Conservation (phyloP, 1,284 basidiomycete species). For the Boletus mariae region DNA sequence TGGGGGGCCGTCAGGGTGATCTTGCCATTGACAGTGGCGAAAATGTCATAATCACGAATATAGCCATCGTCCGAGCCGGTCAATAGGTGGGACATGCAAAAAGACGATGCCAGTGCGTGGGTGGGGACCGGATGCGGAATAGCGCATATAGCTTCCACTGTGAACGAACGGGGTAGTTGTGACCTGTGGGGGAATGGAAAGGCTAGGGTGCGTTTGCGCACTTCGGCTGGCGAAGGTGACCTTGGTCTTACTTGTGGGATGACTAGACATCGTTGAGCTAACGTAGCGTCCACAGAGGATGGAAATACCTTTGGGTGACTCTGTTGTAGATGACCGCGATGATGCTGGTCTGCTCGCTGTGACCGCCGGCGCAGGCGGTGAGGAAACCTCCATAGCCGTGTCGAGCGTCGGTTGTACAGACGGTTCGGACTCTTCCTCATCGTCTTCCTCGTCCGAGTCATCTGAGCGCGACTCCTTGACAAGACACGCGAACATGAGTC, state of each 20-base stretch:
- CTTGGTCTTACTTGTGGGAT: conserved; percentile 42
- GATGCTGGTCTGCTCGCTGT: conserved; percentile 18
- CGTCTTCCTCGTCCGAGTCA: conserved; percentile 58
- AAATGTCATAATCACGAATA: conserved; percentile 91
- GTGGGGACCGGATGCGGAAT: conserved; percentile 87
- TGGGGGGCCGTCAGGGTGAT: conserved; percentile 88
- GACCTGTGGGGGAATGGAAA: conserved; percentile 29
- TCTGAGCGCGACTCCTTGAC: conserved; percentile 48
- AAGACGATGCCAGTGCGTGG: conserved; percentile 79
- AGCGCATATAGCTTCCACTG: conserved; percentile 91
- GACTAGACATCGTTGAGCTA: conserved; percentile 19
- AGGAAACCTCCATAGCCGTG: conserved; percentile 20
- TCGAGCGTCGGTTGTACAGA: conserved; percentile 26
- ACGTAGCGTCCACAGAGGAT: not conserved
- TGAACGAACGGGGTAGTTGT: conserved; percentile 58
- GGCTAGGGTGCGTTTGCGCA: conserved; percentile 44
- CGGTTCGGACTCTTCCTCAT: conserved; percentile 41
- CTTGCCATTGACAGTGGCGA: conserved; percentile 83
- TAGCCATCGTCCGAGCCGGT: conserved; percentile 94
- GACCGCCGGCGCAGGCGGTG: conserved; percentile 22
- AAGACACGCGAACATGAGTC: conserved; percentile 6
- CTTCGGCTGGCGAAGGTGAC: conserved; percentile 60
- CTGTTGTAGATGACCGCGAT: conserved; percentile 28
- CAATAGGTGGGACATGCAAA: conserved; percentile 86
- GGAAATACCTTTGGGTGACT: conserved; percentile 27